Evolutionary conservation across 2,329 filamentous ascomycete species (phyloP).

Genomic region (Knufia petricola): DNA sequence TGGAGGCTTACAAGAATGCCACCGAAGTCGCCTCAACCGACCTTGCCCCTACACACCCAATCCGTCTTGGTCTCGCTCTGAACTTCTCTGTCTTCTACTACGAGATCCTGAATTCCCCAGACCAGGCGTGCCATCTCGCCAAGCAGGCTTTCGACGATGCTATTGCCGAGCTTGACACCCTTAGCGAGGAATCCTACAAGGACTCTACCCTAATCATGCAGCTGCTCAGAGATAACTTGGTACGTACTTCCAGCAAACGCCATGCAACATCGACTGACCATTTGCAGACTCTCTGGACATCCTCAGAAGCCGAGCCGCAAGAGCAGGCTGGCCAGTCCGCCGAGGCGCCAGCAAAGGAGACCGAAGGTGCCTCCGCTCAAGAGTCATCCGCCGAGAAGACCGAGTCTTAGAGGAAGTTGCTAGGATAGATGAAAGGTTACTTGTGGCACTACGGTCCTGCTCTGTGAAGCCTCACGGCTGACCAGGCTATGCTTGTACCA

Average conservation of each 20-base stretch:
- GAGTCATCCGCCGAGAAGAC: slow-evolving; percentile 21
- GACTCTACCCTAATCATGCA: slow-evolving; percentile 99
- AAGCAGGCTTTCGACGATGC: slow-evolving; percentile 95
- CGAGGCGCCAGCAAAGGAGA: slow-evolving; percentile 21
- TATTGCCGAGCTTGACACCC: slow-evolving; percentile 92
- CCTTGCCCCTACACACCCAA: slow-evolving; percentile 83
- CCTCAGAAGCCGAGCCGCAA: slow-evolving; percentile 85
- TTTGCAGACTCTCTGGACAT: slow-evolving; percentile 90
- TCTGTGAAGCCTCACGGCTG: not conserved
- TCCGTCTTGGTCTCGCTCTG: slow-evolving; percentile 80
- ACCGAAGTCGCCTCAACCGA: slow-evolving; percentile 85
- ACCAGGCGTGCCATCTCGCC: slow-evolving; percentile 95
- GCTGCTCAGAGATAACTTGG: slow-evolving; percentile 91
- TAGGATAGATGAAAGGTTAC: slow-evolving; percentile 2
- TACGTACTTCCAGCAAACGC: slow-evolving; percentile 37
- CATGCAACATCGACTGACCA: slow-evolving; percentile 24
- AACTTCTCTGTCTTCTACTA: slow-evolving; percentile 99
- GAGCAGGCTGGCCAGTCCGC: slow-evolving; percentile 33
- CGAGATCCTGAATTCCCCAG: slow-evolving; percentile 96
- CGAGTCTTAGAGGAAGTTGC: slow-evolving; percentile 14
- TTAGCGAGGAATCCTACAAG: slow-evolving; percentile 99
- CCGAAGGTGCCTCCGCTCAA: slow-evolving; percentile 15
- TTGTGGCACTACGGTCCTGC: slow-evolving; percentile 3
- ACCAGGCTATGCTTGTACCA: slow-evolving; percentile 1
- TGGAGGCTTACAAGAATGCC: slow-evolving; percentile 93